These are phyloP conservation scores for Metschnikowia continentalis DNA, from an alignment of 805 yeast species.

Conservation along the genomic window DNA sequence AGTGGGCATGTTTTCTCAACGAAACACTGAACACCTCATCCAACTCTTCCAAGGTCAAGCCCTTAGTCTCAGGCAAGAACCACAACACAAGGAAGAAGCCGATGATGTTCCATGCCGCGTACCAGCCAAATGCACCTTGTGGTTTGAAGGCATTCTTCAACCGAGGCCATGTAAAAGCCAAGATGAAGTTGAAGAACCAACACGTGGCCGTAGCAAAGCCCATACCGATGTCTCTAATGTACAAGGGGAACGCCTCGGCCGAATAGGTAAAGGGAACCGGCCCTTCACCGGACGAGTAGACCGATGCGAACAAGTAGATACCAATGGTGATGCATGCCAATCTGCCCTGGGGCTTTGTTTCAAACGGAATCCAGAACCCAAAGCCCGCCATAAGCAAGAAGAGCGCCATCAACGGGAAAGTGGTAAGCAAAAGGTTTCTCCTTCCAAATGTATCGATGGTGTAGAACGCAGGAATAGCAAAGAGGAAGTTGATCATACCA, in stretches of 20 bases:
- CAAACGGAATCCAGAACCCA: conserved; percentile 63
- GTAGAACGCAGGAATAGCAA: conserved; percentile 79
- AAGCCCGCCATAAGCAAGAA: conserved; percentile 62
- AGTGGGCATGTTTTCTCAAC: conserved; percentile 48
- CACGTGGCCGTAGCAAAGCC: conserved; percentile 71
- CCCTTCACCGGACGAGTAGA: conserved; percentile 83
- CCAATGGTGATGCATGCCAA: conserved; percentile 69
- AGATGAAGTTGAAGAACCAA: conserved; percentile 69
- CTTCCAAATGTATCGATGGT: conserved; percentile 79
- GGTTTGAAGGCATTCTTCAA: conserved; percentile 61
- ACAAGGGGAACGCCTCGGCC: conserved; percentile 79
- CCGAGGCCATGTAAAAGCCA: conserved; percentile 78
- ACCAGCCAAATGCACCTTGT: conserved; percentile 86
- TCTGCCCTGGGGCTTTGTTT: conserved; percentile 43
- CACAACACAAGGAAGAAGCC: conserved; percentile 69
- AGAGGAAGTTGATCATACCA: conserved; percentile 74
- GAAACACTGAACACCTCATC: conserved; percentile 69
- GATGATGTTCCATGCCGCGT: conserved; percentile 77
- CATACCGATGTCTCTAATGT: conserved; percentile 77
- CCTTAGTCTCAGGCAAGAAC: conserved; percentile 69
- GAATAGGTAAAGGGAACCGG: conserved; percentile 88
- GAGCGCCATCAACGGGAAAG: conserved; percentile 63
- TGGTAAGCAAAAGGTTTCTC: conserved; percentile 50
- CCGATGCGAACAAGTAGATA: conserved; percentile 65
- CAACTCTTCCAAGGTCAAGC: conserved; percentile 69